phyloP scores from a whole-genome alignment of 2,329 filamentous ascomycete genomes.

The Byssochlamys sp. region DNA sequence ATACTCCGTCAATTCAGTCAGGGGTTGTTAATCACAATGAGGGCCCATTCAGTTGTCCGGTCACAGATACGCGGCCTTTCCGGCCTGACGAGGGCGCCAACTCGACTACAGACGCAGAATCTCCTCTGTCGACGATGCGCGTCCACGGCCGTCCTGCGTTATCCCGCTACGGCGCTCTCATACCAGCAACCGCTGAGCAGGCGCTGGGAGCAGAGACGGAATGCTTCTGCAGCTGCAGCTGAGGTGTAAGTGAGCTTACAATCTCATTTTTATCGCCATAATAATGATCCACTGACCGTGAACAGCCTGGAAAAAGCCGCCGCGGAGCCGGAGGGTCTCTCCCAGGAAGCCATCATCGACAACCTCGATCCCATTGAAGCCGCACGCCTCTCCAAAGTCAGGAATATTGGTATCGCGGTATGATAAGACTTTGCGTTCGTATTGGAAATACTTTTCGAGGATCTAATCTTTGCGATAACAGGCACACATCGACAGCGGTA shows the following conservation, averaged over 20 bases:
- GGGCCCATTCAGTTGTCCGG: constrained; percentile 33
- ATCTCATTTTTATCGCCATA: constrained; percentile 3
- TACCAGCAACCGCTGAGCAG: constrained; percentile 29
- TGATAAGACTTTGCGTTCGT: constrained; percentile 18
- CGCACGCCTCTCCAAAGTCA: constrained; percentile 65
- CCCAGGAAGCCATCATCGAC: constrained; percentile 60
- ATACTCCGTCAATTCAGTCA: constrained; percentile 18
- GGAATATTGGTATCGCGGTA: constrained; percentile 97
- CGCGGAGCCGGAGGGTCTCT: constrained; percentile 46
- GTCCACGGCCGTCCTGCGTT: constrained; percentile 27
- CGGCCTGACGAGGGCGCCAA: constrained; percentile 24
- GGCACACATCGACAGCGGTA: constrained; percentile 97
- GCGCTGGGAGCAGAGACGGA: constrained; percentile 35
- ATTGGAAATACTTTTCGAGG: background rate
- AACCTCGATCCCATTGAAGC: constrained; percentile 74
- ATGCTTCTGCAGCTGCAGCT: constrained; percentile 34
- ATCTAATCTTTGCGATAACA: constrained; percentile 27
- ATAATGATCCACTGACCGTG: background rate
- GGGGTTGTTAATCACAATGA: constrained; percentile 26
- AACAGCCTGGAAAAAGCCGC: constrained; percentile 47
- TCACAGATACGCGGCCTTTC: constrained; percentile 29
- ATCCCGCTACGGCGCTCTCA: constrained; percentile 20
- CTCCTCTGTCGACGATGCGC: constrained; percentile 31
- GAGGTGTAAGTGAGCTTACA: constrained; percentile 29
- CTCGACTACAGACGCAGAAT: constrained; percentile 25